phyloP scores from a whole-genome alignment of 139 green algal genomes.

The Chlorella sp. region DNA sequence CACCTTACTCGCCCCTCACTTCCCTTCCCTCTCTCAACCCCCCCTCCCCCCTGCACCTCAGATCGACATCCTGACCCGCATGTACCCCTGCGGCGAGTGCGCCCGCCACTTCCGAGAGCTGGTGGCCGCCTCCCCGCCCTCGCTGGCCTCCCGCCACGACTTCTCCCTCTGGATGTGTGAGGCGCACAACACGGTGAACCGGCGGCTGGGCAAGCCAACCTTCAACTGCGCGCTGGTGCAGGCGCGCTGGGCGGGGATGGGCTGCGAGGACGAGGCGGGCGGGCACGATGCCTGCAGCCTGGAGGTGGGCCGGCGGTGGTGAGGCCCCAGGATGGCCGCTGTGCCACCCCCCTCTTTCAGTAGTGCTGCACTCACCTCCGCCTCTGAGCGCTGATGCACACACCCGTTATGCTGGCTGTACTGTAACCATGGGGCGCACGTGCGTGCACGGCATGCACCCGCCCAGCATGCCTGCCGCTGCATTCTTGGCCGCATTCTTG shows the following conservation, averaged over 20 bases:
- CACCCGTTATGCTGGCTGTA: too few relatives aligned
- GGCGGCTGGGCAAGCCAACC: conserved; percentile 77
- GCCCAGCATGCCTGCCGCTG: too few relatives aligned
- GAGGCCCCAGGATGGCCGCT: not conserved
- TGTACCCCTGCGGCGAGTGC: conserved; percentile 96
- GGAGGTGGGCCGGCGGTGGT: conserved; percentile 7
- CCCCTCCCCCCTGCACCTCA: not conserved
- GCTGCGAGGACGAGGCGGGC: conserved; percentile 63
- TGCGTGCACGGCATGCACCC: too few relatives aligned
- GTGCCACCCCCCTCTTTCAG: not conserved
- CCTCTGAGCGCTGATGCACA: too few relatives aligned
- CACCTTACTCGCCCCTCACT: too few relatives aligned
- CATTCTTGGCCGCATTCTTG: too few relatives aligned
- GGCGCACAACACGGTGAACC: conserved; percentile 89
- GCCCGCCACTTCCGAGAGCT: conserved; percentile 89
- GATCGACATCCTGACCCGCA: conserved; percentile 80
- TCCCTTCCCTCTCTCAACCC: too few relatives aligned
- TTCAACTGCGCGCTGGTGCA: conserved; percentile 89
- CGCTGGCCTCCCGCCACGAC: conserved; percentile 36
- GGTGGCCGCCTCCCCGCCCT: not conserved
- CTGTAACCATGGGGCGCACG: too few relatives aligned
- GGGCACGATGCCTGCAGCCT: conserved; percentile 40
- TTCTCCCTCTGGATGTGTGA: conserved; percentile 89
- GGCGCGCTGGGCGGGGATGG: conserved; percentile 76
- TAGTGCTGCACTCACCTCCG: too few relatives aligned